Evolutionary conservation across 805 yeast species (phyloP).

Genomic region (Kodamaea kaohsiungensis): DNA sequence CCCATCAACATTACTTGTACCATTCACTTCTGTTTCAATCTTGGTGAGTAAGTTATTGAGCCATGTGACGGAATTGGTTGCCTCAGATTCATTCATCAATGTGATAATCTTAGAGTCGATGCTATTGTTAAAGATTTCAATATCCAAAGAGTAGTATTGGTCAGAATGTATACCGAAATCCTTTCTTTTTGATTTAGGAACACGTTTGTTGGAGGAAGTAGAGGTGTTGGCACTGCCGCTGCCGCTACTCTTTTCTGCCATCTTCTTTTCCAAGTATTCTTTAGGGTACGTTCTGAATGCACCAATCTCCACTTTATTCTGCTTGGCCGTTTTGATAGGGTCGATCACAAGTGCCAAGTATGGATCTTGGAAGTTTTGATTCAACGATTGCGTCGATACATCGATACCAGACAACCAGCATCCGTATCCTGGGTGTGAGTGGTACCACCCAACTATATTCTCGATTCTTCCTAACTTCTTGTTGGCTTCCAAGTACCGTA

Average conservation of each 20-base stretch:
- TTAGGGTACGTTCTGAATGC: constrained; percentile 77
- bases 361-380: constrained; percentile 90
- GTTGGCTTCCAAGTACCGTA: constrained; percentile 64
- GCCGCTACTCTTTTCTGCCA: constrained; percentile 12
- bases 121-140: constrained; percentile 57
- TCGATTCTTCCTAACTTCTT: constrained; percentile 50
- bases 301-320: constrained; percentile 77
- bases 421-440: constrained; percentile 98
- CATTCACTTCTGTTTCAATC: constrained; percentile 3
- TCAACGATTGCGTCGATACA: constrained; percentile 82
- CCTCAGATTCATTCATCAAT: constrained; percentile 12
- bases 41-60: constrained; percentile 10
- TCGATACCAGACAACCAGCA: constrained; percentile 96
- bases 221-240: not conserved
- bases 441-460: constrained; percentile 96
- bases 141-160: constrained; percentile 64
- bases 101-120: constrained; percentile 37
- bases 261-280: constrained; percentile 17
- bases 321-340: constrained; percentile 65
- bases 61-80: constrained; percentile 14
- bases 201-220: constrained; percentile 5
- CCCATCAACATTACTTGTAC: not conserved
- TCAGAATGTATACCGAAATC: constrained; percentile 75
- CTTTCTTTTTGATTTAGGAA: constrained; percentile 54
- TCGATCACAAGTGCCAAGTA: constrained; percentile 87